Percentiles rank a stretch among this genome's conserved stretches.
Conservation (phyloP, 495 filamentous ascomycete species). For the Amphirosellinia nigrospora region DNA sequence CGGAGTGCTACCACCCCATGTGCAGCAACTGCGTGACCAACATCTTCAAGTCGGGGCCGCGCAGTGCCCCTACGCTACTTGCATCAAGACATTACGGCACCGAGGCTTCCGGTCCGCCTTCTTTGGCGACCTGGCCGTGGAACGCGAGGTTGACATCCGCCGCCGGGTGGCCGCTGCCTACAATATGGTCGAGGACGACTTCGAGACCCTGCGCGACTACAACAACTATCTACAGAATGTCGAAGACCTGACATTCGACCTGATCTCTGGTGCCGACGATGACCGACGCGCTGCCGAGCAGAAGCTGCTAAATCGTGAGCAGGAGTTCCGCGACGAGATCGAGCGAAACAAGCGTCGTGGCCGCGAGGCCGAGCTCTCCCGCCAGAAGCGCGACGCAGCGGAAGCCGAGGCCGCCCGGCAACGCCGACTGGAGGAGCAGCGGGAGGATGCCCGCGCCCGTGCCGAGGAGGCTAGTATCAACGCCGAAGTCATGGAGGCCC, state of each 20-base stretch:
- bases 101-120: slow-evolving; percentile 83
- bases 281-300: slow-evolving; percentile 67
- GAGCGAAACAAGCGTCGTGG: slow-evolving; percentile 73
- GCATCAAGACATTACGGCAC: slow-evolving; percentile 82
- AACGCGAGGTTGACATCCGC: slow-evolving; percentile 93
- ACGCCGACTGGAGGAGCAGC: slow-evolving; percentile 64
- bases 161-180: slow-evolving; percentile 80
- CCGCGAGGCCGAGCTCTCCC: slow-evolving; percentile 60
- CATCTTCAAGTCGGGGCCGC: slow-evolving; percentile 91
- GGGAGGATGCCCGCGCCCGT: slow-evolving; percentile 58
- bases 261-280: slow-evolving; percentile 74
- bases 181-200: slow-evolving; percentile 90
- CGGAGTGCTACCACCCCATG: slow-evolving; percentile 99
- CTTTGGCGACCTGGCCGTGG: slow-evolving; percentile 87
- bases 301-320: slow-evolving; percentile 68
- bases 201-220: slow-evolving; percentile 77
- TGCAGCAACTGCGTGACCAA: slow-evolving; percentile 93
- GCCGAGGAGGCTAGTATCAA: slow-evolving; percentile 53
- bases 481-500: slow-evolving; percentile 56
- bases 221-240: slow-evolving; percentile 96
- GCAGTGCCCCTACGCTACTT: slow-evolving; percentile 87
- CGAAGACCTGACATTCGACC: slow-evolving; percentile 86
- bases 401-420: slow-evolving; percentile 62
- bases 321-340: slow-evolving; percentile 71
- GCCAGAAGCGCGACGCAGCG: slow-evolving; percentile 44